Conservation (phyloP, 805 yeast species). For the Yarrowia yakushimensis region DNA sequence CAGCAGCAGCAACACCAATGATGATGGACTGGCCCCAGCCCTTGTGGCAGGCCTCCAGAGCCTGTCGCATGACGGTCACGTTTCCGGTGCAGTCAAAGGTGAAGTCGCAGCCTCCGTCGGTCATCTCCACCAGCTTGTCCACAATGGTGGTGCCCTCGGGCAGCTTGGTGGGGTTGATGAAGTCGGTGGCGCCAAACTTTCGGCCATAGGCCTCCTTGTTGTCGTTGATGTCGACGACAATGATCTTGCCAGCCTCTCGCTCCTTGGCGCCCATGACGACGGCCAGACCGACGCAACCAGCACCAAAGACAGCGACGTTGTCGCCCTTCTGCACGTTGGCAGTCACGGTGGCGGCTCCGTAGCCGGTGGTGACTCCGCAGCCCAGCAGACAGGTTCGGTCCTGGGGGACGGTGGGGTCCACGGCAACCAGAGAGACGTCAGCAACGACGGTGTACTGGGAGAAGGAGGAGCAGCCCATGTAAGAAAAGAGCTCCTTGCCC, state of each 20-base stretch:
- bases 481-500: conserved; percentile 82
- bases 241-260: conserved; percentile 72
- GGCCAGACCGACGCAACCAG: conserved; percentile 95
- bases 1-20: conserved; percentile 99
- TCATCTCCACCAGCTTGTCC: conserved; percentile 75
- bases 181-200: conserved; percentile 93
- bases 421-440: conserved; percentile 92
- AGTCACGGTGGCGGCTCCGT: conserved; percentile 94
- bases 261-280: conserved; percentile 92
- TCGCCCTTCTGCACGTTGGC: conserved; percentile 90
- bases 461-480: conserved; percentile 98
- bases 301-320: conserved; percentile 94
- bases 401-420: conserved; percentile 75
- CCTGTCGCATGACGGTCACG: conserved; percentile 89
- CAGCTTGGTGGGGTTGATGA: conserved; percentile 77
- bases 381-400: conserved; percentile 91
- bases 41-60: conserved; percentile 95
- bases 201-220: conserved; percentile 79
- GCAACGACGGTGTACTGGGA: conserved; percentile 98
- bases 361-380: conserved; percentile 98
- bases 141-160: conserved; percentile 74
- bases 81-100: conserved; percentile 99
- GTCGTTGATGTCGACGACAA: conserved; percentile 84
- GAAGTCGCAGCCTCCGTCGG: conserved; percentile 95
- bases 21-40: conserved; percentile 98